A percentile compares a stretch with the other conserved stretches of the same genome.
These are phyloP conservation scores for Claviceps arundinis DNA, from an alignment of 2,329 filamentous ascomycete genomes.

Conservation along the genomic window DNA sequence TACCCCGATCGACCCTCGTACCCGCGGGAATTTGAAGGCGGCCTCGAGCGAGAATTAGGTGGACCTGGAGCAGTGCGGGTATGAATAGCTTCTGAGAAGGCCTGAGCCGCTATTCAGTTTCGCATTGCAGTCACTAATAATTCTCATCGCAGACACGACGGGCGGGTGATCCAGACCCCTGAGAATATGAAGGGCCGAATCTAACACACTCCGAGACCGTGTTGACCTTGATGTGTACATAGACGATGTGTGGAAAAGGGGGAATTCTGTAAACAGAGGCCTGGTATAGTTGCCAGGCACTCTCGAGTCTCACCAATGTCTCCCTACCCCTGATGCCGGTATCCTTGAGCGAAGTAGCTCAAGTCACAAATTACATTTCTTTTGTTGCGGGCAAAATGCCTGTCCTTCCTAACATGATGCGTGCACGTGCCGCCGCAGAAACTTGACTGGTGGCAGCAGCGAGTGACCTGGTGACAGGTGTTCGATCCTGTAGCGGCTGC, in stretches of 20 bases:
- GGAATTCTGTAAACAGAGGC: background rate
- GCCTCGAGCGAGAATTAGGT: conserved; percentile 62
- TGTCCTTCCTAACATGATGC: background rate
- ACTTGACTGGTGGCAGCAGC: too few species aligned
- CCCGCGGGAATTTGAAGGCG: conserved; percentile 59
- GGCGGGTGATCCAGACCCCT: conserved; percentile 41
- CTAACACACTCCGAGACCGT: background rate
- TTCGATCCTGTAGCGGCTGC: background rate
- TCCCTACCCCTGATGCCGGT: background rate
- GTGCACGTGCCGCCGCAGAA: background rate
- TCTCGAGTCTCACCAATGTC: background rate
- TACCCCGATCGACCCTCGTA: conserved; percentile 62
- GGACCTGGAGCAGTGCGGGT: conserved; percentile 54
- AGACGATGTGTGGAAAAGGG: conserved; percentile 10
- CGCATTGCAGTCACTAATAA: background rate
- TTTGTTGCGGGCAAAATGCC: background rate
- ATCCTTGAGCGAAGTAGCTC: background rate
- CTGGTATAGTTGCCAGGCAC: background rate
- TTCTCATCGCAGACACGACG: conserved; percentile 32
- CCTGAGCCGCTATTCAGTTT: background rate
- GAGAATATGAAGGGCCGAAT: conserved; percentile 8
- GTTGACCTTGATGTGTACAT: conserved; percentile 24
- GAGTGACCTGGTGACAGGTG: conserved; percentile 1
- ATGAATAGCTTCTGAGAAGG: conserved; percentile 21
- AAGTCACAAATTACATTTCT: background rate